Percentiles rank a stretch among this genome's conserved stretches.
Evolutionary conservation across 2,329 filamentous ascomycete genomes (phyloP).

Genomic region (Myrmaecium sp.): DNA sequence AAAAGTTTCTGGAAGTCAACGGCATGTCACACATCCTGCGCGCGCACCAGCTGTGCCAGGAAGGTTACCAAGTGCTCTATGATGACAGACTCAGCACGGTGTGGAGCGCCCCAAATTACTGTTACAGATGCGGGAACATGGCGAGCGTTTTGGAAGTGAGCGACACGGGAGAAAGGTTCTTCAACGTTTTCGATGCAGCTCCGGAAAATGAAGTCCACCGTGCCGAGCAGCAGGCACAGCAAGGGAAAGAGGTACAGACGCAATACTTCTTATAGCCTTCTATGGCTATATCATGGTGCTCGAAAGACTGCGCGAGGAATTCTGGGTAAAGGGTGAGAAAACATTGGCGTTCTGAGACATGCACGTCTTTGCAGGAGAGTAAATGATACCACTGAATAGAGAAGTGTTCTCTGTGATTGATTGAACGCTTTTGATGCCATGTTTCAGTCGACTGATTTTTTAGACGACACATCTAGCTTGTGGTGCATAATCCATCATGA

Average conservation of each 20-base stretch:
- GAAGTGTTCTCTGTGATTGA: no score
- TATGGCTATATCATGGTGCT: no score
- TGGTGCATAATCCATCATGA: no score
- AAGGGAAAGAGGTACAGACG: conserved; percentile 54
- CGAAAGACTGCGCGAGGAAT: no score
- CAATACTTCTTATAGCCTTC: conserved; percentile 51
- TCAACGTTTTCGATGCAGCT: conserved; percentile 94
- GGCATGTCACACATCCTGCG: conserved; percentile 94
- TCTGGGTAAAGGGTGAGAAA: no score
- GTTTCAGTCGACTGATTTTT: no score
- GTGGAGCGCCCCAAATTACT: conserved; percentile 69
- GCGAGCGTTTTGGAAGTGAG: conserved; percentile 93
- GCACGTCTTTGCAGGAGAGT: no score
- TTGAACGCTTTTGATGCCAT: no score
- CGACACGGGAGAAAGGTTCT: conserved; percentile 80
- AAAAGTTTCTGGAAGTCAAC: conserved; percentile 95
- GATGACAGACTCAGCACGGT: conserved; percentile 90
- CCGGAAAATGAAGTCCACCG: conserved; percentile 89
- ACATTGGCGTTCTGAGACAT: no score
- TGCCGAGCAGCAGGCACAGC: conserved; percentile 56
- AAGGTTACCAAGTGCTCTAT: conserved; percentile 93
- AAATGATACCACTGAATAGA: no score
- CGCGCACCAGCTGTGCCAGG: conserved; percentile 96
- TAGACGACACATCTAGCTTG: no score
- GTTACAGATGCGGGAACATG: conserved; percentile 91